These are phyloP conservation scores for Porphyrellus cyaneotinctus DNA, from an alignment of 768 basidiomycete genomes.

Conservation along the genomic window DNA sequence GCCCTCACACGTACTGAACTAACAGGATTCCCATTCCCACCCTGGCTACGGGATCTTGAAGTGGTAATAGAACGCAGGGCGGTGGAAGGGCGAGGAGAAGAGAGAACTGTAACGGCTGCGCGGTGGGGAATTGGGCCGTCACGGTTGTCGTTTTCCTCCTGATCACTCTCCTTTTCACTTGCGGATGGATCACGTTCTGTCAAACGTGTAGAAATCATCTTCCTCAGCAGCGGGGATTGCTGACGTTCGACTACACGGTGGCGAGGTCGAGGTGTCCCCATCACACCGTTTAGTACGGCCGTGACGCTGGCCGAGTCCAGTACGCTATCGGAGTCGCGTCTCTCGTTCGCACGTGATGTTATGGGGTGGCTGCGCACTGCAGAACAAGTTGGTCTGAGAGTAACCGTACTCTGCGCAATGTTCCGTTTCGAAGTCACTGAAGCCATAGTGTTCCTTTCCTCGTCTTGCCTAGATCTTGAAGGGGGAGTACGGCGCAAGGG, in stretches of 20 bases:
- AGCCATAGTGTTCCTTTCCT: constrained; percentile 36
- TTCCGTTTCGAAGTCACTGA: constrained; percentile 44
- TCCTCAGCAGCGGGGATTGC: too few species aligned
- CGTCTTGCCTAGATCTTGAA: constrained; percentile 18
- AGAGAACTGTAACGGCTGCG: too few species aligned
- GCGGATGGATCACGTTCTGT: too few species aligned
- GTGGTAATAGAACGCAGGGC: too few species aligned
- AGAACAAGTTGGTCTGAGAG: constrained; percentile 14
- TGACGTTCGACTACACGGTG: too few species aligned
- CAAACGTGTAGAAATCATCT: too few species aligned
- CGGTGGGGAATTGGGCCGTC: too few species aligned
- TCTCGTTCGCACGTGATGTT: constrained; percentile 25
- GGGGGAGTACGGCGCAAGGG: constrained; percentile 32
- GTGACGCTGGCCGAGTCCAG: constrained; percentile 37
- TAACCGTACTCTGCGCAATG: constrained; percentile 38
- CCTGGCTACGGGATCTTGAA: too few species aligned
- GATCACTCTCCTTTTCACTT: constrained; percentile 21
- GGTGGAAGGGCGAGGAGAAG: too few species aligned
- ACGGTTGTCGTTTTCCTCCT: background rate
- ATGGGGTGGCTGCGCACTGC: constrained; percentile 24
- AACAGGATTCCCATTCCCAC: too few species aligned
- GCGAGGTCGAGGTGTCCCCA: background rate
- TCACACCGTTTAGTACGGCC: constrained; percentile 22
- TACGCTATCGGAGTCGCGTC: constrained; percentile 75
- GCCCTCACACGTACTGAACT: background rate